Conservation (phyloP, 1,284 basidiomycete species). For the Trichosporon asahii region DNA sequence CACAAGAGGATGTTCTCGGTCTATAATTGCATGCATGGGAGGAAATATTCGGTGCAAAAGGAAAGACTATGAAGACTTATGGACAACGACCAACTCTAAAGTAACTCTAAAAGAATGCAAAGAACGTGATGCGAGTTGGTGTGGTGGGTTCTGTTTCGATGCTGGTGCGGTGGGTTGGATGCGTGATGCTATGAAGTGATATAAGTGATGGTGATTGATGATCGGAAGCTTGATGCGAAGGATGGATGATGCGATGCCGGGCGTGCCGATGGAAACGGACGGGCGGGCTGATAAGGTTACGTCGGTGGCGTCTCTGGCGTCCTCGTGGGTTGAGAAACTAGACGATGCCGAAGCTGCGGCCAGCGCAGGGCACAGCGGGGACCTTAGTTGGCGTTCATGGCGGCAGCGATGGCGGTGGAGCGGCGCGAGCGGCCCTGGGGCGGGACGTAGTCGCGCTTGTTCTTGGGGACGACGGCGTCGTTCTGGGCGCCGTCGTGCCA, state of each 20-base stretch:
- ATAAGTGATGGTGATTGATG: background rate
- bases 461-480: constrained; percentile 11
- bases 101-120: background rate
- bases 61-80: background rate
- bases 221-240: background rate
- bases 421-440: background rate
- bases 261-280: too few species aligned
- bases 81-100: background rate
- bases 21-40: background rate
- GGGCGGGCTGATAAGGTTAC: background rate
- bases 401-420: background rate
- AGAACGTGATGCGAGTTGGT: background rate
- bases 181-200: background rate
- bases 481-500: constrained; percentile 20
- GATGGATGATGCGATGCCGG: background rate
- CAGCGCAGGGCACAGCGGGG: background rate
- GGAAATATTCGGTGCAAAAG: background rate
- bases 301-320: background rate
- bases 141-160: background rate
- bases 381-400: background rate
- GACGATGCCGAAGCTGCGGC: background rate
- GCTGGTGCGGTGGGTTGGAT: background rate
- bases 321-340: background rate
- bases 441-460: constrained; percentile 3
- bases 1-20: background rate